These are phyloP conservation scores for Volvox reticuliferus DNA, from an alignment of 139 green algal species.

Conservation along the genomic window DNA sequence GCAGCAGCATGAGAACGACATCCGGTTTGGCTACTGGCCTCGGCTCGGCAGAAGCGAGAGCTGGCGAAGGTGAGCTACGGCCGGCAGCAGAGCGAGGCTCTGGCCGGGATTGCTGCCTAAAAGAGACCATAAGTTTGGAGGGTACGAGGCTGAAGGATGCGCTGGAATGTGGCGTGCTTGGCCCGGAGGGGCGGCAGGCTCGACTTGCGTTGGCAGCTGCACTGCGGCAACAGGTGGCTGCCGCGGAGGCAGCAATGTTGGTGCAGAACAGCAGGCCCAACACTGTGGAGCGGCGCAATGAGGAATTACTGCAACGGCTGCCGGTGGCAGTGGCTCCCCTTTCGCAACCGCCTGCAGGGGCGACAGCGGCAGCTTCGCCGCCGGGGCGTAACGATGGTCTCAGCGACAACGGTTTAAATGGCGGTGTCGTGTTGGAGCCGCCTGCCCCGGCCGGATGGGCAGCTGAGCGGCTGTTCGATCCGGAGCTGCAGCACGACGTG, in stretches of 20 bases:
- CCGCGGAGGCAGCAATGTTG: background rate
- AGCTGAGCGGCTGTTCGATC: background rate
- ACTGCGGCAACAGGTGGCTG: background rate
- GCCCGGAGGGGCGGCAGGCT: background rate
- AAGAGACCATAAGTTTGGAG: too few relatives aligned
- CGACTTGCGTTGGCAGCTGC: background rate
- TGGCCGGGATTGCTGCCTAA: too few relatives aligned
- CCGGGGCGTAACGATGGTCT: background rate
- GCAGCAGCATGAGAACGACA: too few relatives aligned
- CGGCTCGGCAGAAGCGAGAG: background rate
- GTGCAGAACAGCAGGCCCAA: background rate
- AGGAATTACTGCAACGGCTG: background rate
- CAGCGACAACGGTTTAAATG: background rate
- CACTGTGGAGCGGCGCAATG: conserved; percentile 4
- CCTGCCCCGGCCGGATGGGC: background rate
- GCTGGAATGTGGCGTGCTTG: background rate
- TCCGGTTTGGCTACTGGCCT: background rate
- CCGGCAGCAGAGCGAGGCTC: too few relatives aligned
- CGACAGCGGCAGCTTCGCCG: background rate
- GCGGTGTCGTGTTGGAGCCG: background rate
- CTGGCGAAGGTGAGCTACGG: background rate
- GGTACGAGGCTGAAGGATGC: background rate
- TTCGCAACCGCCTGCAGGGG: background rate
- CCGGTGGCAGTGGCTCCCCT: background rate
- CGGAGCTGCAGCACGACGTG: conserved; percentile 1